A percentile compares a stretch with the other conserved stretches of the same genome.
These are phyloP conservation scores for Boletus rubescentipes DNA, from an alignment of 768 basidiomycete species.

Conservation along the genomic window DNA sequence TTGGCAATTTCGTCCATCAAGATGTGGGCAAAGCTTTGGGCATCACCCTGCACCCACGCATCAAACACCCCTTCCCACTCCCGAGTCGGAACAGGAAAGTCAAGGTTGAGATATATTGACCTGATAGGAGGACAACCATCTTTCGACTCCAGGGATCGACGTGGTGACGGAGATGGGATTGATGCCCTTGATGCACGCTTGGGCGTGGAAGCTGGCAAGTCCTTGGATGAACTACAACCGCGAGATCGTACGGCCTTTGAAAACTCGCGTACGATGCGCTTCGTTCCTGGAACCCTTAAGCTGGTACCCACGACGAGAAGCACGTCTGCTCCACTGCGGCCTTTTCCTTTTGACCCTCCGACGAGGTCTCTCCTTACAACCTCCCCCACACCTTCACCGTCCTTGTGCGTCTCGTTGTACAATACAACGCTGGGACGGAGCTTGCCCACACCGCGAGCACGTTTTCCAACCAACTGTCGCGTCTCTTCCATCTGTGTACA, in stretches of 20 bases:
- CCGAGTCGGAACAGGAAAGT: slow-evolving; percentile 79
- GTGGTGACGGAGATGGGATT: slow-evolving; percentile 50
- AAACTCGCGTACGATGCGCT: slow-evolving; percentile 87
- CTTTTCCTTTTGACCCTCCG: slow-evolving; percentile 65
- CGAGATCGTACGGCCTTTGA: slow-evolving; percentile 70
- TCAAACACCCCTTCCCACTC: slow-evolving; percentile 94
- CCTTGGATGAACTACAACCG: slow-evolving; percentile 35
- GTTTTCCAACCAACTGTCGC: slow-evolving; percentile 73
- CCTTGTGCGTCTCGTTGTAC: slow-evolving; percentile 86
- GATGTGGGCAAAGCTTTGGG: slow-evolving; percentile 70
- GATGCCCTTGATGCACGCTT: slow-evolving; percentile 37
- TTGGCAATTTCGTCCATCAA: slow-evolving; percentile 58
- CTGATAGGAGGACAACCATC: slow-evolving; percentile 59
- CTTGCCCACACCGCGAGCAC: slow-evolving; percentile 74
- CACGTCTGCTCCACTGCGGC: slow-evolving; percentile 74
- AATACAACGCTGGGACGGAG: slow-evolving; percentile 86
- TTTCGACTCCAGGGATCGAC: slow-evolving; percentile 29
- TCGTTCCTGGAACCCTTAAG: slow-evolving; percentile 86
- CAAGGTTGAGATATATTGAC: slow-evolving; percentile 81
- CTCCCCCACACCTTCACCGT: slow-evolving; percentile 85
- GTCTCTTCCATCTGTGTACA: slow-evolving; percentile 69
- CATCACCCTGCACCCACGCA: slow-evolving; percentile 85
- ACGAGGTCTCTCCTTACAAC: slow-evolving; percentile 80
- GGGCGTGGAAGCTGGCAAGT: slow-evolving; percentile 23
- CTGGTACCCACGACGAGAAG: slow-evolving; percentile 90